Evolutionary conservation across 23 red algal species (phyloP), one percentile per base, ranked within the genome.

Genomic region (Gracilaria caudata): DNA sequence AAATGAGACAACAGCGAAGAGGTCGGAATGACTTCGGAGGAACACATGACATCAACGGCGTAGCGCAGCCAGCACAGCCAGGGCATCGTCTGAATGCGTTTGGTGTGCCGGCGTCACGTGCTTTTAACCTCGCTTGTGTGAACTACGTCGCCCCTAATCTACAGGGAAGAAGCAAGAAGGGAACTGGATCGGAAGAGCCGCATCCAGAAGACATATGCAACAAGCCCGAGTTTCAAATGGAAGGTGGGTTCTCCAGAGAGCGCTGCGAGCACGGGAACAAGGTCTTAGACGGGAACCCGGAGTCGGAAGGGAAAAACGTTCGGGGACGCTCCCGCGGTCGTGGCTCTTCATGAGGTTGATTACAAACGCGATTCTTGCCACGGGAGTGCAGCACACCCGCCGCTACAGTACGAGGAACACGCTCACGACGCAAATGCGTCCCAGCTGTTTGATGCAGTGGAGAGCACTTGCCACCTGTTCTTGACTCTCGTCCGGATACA

Each of bases 121-220:
- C 89, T 0, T 77, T 92, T 12, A 36, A 83, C 39, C 49, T 92
- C 5, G 54, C 54, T 23, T 92, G 89, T 51, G 89, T 92, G 41
- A 58, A 57, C 6, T 92, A 92, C 39, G 79, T 84, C 28, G 56
- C 79, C 0, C 40, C 70, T 3, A 75, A 75, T 34, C 70, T 75
- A 2, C 70, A 75, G 26, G 70, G 70, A 28, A 75, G 70, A 75
- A 75, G 70, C 70, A 49, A 12, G 19, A 49, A 49, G 25, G 70
- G 70, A 0, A 39, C 70, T 28, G 43, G 43, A 0, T 38, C 29
- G 25, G 70, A 43, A 17, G 43, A 43, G 38, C 20, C n/a, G 24
- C 38, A 75, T n/a, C 70, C 70, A 43, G 70, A 46, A 24, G 70
- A 75, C 25, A 49, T 75, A 13, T 75, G 70, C 70, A 75, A 75